Conservation (phyloP, 2,329 filamentous ascomycete genomes). For the Fusarium burgessii region DNA sequence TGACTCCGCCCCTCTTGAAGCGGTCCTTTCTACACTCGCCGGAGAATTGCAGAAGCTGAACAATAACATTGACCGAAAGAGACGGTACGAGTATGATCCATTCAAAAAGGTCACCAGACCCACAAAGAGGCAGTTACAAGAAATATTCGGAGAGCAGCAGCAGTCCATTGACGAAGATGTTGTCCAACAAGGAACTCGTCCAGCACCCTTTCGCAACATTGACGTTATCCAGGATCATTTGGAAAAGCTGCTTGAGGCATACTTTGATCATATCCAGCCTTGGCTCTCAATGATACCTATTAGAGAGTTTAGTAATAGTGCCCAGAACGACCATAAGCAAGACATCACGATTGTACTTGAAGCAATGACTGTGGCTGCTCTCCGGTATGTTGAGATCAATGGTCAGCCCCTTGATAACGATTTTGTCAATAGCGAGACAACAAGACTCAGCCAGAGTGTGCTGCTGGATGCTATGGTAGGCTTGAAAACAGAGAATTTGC, state of each 20-base stretch:
- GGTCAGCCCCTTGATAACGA: background rate
- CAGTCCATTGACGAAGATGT: no score
- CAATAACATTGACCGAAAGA: background rate
- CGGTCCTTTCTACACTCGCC: background rate
- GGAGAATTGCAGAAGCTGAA: background rate
- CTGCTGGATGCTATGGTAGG: background rate
- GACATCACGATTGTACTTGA: background rate
- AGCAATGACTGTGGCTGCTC: background rate
- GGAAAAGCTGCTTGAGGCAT: background rate
- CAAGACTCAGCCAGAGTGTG: background rate
- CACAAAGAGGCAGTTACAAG: background rate
- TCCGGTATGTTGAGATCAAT: background rate
- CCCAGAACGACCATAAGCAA: background rate
- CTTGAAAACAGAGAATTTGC: background rate
- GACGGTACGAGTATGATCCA: background rate
- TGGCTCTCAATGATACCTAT: background rate
- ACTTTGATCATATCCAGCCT: background rate
- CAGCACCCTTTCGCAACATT: background rate
- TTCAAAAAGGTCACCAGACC: background rate
- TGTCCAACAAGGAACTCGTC: background rate
- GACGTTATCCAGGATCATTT: background rate
- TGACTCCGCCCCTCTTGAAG: background rate
- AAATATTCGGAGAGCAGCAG: background rate
- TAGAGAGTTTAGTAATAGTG: background rate
- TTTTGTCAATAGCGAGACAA: background rate